phyloP scores from a whole-genome alignment of 495 filamentous ascomycete genomes.

The Penicillium parvum region DNA sequence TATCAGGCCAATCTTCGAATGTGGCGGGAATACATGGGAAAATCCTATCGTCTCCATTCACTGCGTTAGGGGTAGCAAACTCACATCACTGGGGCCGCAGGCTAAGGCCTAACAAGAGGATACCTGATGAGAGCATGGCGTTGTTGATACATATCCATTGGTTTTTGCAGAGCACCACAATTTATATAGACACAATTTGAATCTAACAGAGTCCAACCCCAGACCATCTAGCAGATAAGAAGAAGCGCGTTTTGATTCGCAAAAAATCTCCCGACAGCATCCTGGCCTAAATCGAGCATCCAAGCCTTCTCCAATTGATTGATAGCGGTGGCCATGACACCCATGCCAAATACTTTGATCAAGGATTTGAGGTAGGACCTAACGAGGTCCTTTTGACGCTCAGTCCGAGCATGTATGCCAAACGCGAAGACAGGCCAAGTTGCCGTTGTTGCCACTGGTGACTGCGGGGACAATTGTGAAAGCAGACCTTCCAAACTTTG shows the following conservation, averaged over 20 bases:
- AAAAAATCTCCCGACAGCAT: conserved; percentile 10
- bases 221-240: conserved; percentile 13
- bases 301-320: conserved; percentile 12
- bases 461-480: conserved; percentile 10
- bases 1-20: too few species aligned
- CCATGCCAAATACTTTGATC: conserved; percentile 12
- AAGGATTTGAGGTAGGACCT: conserved; percentile 6
- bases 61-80: too few species aligned
- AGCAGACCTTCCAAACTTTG: conserved; percentile 2
- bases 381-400: conserved; percentile 3
- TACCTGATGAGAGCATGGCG: too few species aligned
- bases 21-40: too few species aligned
- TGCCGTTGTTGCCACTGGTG: conserved; percentile 13
- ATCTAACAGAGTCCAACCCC: not conserved
- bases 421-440: conserved; percentile 18
- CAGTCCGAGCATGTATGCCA: conserved; percentile 3
- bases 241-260: conserved; percentile 9
- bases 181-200: not conserved
- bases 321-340: conserved; percentile 14
- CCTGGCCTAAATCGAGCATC: not conserved
- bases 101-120: too few species aligned
- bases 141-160: not conserved
- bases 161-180: too few species aligned
- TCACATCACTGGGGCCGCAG: too few species aligned
- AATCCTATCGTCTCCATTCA: too few species aligned